A percentile compares a stretch with the other conserved stretches of the same genome.
Evolutionary conservation across 1,139 yeast genomes (phyloP).

Genomic region (Hyphopichia wangnamkhiaoensis): DNA sequence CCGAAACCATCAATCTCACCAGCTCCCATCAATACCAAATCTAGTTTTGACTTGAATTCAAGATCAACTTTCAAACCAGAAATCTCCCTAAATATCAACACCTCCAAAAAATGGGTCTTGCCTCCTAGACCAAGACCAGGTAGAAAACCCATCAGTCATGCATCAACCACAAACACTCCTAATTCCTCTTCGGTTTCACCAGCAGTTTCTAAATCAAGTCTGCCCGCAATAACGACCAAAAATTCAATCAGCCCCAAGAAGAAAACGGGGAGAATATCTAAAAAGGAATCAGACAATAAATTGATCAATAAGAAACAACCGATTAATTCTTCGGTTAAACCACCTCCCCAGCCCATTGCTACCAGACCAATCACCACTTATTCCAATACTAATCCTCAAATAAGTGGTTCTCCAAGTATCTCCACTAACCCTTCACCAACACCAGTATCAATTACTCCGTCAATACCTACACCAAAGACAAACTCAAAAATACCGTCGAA

Average conservation of each 20-base stretch:
- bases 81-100: conserved; percentile 37
- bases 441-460: conserved; percentile 2
- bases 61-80: conserved; percentile 18
- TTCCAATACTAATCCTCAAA: too few species aligned
- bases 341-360: background rate
- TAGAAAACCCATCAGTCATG: conserved; percentile 39
- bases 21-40: conserved; percentile 15
- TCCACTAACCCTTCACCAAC: conserved; percentile 1
- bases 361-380: background rate
- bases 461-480: conserved; percentile 1
- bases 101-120: conserved; percentile 61
- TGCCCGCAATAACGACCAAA: background rate
- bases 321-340: background rate
- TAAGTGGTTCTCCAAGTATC: background rate
- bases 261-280: too few species aligned
- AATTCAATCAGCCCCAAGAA: background rate
- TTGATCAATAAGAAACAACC: too few species aligned
- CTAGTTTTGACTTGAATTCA: conserved; percentile 17
- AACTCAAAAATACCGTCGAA: background rate
- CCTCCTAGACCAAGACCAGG: conserved; percentile 70
- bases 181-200: conserved; percentile 2
- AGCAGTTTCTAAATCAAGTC: too few species aligned
- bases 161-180: background rate
- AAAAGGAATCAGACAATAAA: too few species aligned
- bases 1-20: conserved; percentile 27